These are phyloP conservation scores for Nicotiana undulata DNA, from an alignment of 257 asterid genomes.

Conservation along the genomic window DNA sequence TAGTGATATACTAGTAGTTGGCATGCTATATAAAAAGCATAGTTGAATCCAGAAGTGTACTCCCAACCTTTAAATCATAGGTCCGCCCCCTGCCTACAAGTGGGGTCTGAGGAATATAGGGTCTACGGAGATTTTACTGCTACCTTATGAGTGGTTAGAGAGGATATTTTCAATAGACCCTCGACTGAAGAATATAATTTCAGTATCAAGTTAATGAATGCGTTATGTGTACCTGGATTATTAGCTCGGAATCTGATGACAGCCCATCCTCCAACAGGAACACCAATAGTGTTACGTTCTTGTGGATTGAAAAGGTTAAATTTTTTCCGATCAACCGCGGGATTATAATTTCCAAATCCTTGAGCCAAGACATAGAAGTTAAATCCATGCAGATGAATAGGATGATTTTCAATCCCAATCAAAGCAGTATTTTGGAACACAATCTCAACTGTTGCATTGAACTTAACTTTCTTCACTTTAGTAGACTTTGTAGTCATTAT, in stretches of 20 bases:
- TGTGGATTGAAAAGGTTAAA: constrained; percentile 47
- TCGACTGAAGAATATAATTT: no score
- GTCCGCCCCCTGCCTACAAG: no score
- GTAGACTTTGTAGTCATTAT: constrained; percentile 38
- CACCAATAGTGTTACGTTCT: constrained; percentile 40
- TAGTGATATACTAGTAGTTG: no score
- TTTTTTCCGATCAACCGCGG: constrained; percentile 14
- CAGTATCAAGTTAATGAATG: no score
- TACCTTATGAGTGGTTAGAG: no score
- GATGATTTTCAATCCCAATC: constrained; percentile 52
- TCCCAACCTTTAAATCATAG: no score
- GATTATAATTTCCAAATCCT: constrained; percentile 54
- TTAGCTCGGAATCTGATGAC: constrained; percentile 45
- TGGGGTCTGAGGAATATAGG: no score
- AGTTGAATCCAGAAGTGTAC: no score
- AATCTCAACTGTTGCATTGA: constrained; percentile 42
- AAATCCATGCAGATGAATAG: constrained; percentile 47
- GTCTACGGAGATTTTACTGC: no score
- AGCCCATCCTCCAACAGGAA: constrained; percentile 49
- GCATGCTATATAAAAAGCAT: no score
- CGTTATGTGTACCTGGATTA: constrained; percentile 33
- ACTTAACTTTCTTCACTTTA: constrained; percentile 28
- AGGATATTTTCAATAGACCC: no score
- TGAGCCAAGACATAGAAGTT: constrained; percentile 43
- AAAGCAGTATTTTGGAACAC: constrained; percentile 48